phyloP scores from a whole-genome alignment of 768 basidiomycete species.

The Infundibulicybe gibba region DNA sequence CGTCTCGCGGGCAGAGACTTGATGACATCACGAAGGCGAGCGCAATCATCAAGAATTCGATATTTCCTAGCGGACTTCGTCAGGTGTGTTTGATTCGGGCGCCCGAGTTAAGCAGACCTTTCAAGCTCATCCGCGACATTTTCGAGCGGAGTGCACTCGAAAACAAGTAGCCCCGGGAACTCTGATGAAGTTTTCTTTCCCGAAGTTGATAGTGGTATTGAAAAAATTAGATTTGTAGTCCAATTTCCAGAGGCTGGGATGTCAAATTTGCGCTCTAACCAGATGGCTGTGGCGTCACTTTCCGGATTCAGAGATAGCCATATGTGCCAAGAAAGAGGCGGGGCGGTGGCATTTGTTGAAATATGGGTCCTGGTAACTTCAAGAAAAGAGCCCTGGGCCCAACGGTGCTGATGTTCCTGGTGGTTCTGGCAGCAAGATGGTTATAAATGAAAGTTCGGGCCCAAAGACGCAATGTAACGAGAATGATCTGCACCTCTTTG shows the following conservation, averaged over 20 bases:
- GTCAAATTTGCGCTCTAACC: slow-evolving; percentile 76
- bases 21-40: slow-evolving; percentile 64
- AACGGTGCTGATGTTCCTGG: slow-evolving; percentile 65
- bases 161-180: slow-evolving; percentile 68
- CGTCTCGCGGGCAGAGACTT: slow-evolving; percentile 47
- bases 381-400: slow-evolving; percentile 74
- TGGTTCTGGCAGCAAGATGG: slow-evolving; percentile 50
- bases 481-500: slow-evolving; percentile 53
- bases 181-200: slow-evolving; percentile 17
- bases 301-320: slow-evolving; percentile 79
- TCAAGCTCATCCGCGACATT: slow-evolving; percentile 64
- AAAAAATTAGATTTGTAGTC: slow-evolving; percentile 56
- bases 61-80: slow-evolving; percentile 48
- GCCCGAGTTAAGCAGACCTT: slow-evolving; percentile 35
- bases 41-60: slow-evolving; percentile 67
- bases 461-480: slow-evolving; percentile 6
- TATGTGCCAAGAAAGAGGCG: slow-evolving; percentile 47
- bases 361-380: slow-evolving; percentile 37
- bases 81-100: slow-evolving; percentile 6
- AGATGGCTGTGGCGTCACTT: slow-evolving; percentile 74
- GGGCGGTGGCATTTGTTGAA: slow-evolving; percentile 22
- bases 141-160: slow-evolving; percentile 69
- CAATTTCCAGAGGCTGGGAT: slow-evolving; percentile 62
- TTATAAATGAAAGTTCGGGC: slow-evolving; percentile 10
- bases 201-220: slow-evolving; percentile 44